A percentile compares a stretch with the other conserved stretches of the same genome.
These are phyloP conservation scores for Botrytis paeoniae DNA, from an alignment of 2,329 filamentous ascomycete species.

Conservation along the genomic window DNA sequence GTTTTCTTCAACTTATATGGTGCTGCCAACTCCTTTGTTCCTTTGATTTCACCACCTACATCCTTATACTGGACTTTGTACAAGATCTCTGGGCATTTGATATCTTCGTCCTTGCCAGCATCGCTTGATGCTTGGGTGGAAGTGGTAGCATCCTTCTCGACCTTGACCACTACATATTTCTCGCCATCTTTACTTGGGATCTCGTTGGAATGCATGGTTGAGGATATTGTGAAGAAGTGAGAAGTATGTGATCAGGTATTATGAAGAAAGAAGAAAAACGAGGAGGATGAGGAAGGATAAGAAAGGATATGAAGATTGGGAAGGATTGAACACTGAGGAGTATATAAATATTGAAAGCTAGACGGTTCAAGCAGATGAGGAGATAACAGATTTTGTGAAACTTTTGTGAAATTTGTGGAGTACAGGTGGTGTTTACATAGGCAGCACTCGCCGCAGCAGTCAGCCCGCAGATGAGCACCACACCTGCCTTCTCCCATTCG, in stretches of 20 bases:
- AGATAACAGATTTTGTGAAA: background rate
- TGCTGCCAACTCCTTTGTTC: constrained; percentile 26
- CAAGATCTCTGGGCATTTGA: constrained; percentile 27
- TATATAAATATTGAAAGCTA: background rate
- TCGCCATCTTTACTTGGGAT: constrained; percentile 20
- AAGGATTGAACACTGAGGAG: background rate
- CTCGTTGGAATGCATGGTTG: constrained; percentile 20
- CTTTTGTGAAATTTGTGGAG: constrained; percentile 4
- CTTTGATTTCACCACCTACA: constrained; percentile 27
- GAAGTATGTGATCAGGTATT: background rate
- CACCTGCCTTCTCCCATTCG: constrained; percentile 5
- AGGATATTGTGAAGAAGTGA: background rate
- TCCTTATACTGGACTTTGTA: constrained; percentile 31
- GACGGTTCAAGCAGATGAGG: background rate
- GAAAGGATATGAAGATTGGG: background rate
- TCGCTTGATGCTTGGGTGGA: constrained; percentile 20
- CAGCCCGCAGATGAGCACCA: constrained; percentile 10
- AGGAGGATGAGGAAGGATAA: background rate
- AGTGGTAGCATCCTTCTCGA: constrained; percentile 18
- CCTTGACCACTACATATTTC: constrained; percentile 27
- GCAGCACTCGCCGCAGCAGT: constrained; percentile 19
- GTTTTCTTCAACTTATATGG: constrained; percentile 30
- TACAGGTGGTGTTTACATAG: background rate
- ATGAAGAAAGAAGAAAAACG: background rate
- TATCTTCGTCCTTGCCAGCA: constrained; percentile 20